phyloP scores from a whole-genome alignment of 2,329 filamentous ascomycete genomes.

The Fusarium sp. region DNA sequence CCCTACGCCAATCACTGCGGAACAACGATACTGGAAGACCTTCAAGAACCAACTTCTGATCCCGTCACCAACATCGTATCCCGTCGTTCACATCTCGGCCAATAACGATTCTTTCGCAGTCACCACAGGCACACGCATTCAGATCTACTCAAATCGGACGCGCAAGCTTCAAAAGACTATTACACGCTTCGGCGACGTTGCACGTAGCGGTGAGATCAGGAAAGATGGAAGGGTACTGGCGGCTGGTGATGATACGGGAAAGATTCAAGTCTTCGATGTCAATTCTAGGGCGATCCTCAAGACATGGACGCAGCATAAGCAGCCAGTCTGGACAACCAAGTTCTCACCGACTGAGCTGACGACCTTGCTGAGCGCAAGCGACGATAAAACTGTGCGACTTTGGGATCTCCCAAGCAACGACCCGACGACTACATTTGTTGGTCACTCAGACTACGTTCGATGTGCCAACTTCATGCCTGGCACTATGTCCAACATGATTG shows the following conservation, averaged over 20 bases:
- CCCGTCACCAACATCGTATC: conserved; percentile 88
- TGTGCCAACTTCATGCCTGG: conserved; percentile 86
- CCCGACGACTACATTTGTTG: conserved; percentile 80
- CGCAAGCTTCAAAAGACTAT: conserved; percentile 94
- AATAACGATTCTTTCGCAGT: conserved; percentile 84
- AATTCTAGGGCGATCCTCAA: conserved; percentile 88
- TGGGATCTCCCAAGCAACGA: conserved; percentile 91
- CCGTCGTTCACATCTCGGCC: conserved; percentile 90
- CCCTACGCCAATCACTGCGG: conserved; percentile 84
- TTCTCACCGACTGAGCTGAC: conserved; percentile 94
- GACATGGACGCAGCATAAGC: conserved; percentile 94
- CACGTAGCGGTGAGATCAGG: conserved; percentile 88
- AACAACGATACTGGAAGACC: conserved; percentile 95
- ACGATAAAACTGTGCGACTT: conserved; percentile 90
- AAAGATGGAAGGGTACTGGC: conserved; percentile 89
- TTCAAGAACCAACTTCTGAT: conserved; percentile 93
- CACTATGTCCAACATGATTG: conserved; percentile 76
- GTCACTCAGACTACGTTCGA: conserved; percentile 93
- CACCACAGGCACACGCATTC: conserved; percentile 92
- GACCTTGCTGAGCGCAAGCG: conserved; percentile 85
- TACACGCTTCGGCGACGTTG: conserved; percentile 90
- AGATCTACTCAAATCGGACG: conserved; percentile 92
- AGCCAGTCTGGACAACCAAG: conserved; percentile 90
- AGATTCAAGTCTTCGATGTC: conserved; percentile 95
- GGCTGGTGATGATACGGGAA: conserved; percentile 90